Percentiles rank a stretch among this genome's conserved stretches.
phyloP scores from a whole-genome alignment of 441 rosid genomes.

The Dalechampia spathulata region DNA sequence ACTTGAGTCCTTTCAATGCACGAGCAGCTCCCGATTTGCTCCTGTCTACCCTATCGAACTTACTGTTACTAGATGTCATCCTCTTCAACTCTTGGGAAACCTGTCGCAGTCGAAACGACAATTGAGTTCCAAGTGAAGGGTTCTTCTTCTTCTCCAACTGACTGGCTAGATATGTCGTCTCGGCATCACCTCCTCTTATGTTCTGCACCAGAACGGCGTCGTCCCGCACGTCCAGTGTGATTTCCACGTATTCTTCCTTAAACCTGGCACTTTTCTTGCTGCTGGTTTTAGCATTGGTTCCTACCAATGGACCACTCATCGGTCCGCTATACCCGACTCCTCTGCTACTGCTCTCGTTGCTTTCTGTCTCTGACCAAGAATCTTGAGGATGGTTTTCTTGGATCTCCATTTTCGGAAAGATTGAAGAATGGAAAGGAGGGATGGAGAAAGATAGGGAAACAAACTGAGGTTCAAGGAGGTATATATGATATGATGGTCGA shows the following conservation, averaged over 20 bases:
- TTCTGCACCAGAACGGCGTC: constrained; percentile 37
- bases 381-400: constrained; percentile 29
- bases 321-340: constrained; percentile 34
- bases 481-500: background rate
- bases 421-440: background rate
- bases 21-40: constrained; percentile 57
- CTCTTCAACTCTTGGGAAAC: constrained; percentile 53
- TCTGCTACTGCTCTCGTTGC: constrained; percentile 24
- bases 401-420: constrained; percentile 26
- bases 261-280: constrained; percentile 37
- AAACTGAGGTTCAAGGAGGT: background rate
- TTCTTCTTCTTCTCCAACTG: constrained; percentile 25
- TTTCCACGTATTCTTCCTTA: constrained; percentile 36
- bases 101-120: constrained; percentile 30
- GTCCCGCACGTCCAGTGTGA: constrained; percentile 42
- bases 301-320: constrained; percentile 38
- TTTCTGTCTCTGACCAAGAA: constrained; percentile 32
- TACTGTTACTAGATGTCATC: constrained; percentile 32
- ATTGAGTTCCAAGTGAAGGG: constrained; percentile 31
- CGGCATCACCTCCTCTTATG: constrained; percentile 37
- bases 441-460: background rate
- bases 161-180: constrained; percentile 33
- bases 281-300: constrained; percentile 15
- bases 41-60: constrained; percentile 32
- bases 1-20: constrained; percentile 57